Conservation (phyloP, 176 grass and related monocot species). For the Urochloa ruziziensis region DNA sequence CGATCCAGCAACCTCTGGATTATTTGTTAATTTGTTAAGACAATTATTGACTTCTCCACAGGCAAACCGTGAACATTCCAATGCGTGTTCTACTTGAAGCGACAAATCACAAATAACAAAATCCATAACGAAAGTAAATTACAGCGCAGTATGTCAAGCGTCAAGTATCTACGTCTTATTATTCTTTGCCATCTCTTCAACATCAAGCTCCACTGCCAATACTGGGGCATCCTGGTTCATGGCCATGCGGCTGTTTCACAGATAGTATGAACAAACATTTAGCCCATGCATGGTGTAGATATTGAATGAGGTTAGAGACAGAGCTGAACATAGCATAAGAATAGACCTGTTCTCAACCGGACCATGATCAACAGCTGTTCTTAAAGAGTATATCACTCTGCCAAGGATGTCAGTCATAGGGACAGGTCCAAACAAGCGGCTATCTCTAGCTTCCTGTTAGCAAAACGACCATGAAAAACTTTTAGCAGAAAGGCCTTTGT, state of each 20-base stretch:
- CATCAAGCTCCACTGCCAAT: conserved; percentile 87
- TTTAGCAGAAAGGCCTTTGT: neutral
- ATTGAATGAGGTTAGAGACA: neutral
- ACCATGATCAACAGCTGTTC: conserved; percentile 82
- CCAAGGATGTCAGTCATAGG: conserved; percentile 84
- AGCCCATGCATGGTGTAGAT: neutral
- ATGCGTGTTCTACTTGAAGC: conserved; percentile 6
- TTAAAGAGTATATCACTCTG: conserved; percentile 81
- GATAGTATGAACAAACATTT: conserved; percentile 2
- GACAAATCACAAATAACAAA: conserved; percentile 14
- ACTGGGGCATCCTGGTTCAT: conserved; percentile 70
- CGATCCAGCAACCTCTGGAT: neutral
- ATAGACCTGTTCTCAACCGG: conserved; percentile 82
- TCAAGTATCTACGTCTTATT: conserved; percentile 55
- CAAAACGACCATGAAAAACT: neutral
- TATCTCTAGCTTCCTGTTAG: conserved; percentile 89
- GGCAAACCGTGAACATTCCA: neutral
- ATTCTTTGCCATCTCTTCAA: conserved; percentile 87
- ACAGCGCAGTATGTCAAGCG: conserved; percentile 10
- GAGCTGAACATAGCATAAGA: neutral
- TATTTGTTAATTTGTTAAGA: conserved; percentile 30
- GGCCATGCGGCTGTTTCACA: conserved; percentile 48
- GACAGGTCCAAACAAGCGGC: conserved; percentile 91
- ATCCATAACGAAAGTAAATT: neutral
- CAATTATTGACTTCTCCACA: conserved; percentile 32